Percentiles rank a stretch among this genome's conserved stretches.
Evolutionary conservation across 441 rosid genomes (phyloP).

Genomic region (Melastoma candidum): DNA sequence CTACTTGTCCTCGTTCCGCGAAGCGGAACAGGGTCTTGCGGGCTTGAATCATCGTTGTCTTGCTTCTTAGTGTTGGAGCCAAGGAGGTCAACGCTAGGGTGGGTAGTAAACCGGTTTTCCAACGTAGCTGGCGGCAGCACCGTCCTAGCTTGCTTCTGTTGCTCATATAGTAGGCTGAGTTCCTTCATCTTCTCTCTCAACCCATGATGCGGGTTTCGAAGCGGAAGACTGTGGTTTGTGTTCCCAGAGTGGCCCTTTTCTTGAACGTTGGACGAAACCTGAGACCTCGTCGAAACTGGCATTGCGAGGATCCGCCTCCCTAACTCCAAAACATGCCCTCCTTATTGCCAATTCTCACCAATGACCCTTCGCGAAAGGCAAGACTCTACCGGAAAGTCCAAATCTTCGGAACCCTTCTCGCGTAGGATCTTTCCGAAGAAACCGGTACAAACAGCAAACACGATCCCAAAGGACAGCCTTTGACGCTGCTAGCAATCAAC

Average conservation of each 20-base stretch:
- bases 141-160: constrained; percentile 21
- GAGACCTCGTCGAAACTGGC: constrained; percentile 84
- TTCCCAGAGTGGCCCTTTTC: constrained; percentile 2
- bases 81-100: constrained; percentile 45
- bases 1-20: constrained; percentile 24
- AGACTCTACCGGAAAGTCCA: too few relatives aligned
- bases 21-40: constrained; percentile 10
- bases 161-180: constrained; percentile 19
- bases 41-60: constrained; percentile 20
- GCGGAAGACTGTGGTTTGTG: not conserved
- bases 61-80: constrained; percentile 30
- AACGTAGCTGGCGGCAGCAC: too few relatives aligned
- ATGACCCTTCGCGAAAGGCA: too few relatives aligned
- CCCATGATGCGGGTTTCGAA: constrained; percentile 16
- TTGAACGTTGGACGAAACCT: constrained; percentile 14
- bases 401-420: too few relatives aligned
- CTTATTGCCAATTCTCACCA: too few relatives aligned
- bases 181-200: constrained; percentile 21
- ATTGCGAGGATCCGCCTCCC: constrained; percentile 27
- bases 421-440: too few relatives aligned
- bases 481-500: too few relatives aligned
- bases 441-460: too few relatives aligned
- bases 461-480: too few relatives aligned
- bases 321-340: constrained; percentile 34
- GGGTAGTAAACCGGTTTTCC: constrained; percentile 26